Percentiles rank a stretch among this genome's conserved stretches.
These are phyloP conservation scores for Podospora pseudocomata DNA, from an alignment of 495 filamentous ascomycete genomes.

Conservation along the genomic window DNA sequence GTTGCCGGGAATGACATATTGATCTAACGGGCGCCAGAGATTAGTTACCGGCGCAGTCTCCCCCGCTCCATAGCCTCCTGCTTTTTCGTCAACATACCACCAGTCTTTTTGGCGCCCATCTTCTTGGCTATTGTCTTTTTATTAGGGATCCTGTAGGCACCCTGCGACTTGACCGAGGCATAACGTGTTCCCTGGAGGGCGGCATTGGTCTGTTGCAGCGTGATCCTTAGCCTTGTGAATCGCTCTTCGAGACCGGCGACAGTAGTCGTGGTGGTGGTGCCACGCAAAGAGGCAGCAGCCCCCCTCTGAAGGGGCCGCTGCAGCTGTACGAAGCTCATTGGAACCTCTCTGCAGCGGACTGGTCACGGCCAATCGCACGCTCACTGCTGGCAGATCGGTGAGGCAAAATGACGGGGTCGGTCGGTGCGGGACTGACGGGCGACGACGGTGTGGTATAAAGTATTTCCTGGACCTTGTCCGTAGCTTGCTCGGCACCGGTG, in stretches of 20 bases:
- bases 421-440: conserved; percentile 7
- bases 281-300: conserved; percentile 15
- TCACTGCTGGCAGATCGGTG: conserved; percentile 1
- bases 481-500: neutral
- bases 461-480: neutral
- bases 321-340: conserved; percentile 53
- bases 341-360: conserved; percentile 12
- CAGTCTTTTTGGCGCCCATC: conserved; percentile 87
- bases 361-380: conserved; percentile 12
- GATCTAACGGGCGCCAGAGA: conserved; percentile 45
- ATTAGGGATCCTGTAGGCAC: conserved; percentile 73
- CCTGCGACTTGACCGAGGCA: conserved; percentile 83
- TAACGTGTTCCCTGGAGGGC: conserved; percentile 55
- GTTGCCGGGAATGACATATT: conserved; percentile 90
- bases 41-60: conserved; percentile 2
- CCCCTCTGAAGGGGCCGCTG: conserved; percentile 48
- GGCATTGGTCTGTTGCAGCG: conserved; percentile 18
- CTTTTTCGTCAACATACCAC: conserved; percentile 50
- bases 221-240: conserved; percentile 26
- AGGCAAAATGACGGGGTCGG: neutral
- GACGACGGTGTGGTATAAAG: conserved; percentile 1
- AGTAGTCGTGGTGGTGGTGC: neutral
- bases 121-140: conserved; percentile 90
- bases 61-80: neutral
- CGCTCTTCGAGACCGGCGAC: conserved; percentile 19